Conservation (phyloP, 75 land plant species). For the Pinus taeda region DNA sequence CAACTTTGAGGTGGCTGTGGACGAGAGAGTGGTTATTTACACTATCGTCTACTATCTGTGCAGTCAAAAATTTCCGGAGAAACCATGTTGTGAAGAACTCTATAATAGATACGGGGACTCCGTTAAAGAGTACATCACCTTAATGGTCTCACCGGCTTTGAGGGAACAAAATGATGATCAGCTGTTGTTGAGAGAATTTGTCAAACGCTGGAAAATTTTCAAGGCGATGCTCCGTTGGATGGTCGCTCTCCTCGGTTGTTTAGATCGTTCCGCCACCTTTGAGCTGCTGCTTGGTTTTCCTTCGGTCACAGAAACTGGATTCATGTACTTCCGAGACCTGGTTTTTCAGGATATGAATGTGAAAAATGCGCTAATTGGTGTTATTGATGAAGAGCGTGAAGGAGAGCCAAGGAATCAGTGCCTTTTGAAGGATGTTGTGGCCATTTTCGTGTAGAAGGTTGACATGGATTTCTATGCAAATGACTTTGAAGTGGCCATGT, state of each 20-base stretch:
- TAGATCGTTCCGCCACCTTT: constrained; percentile 50
- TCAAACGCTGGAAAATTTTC: constrained; percentile 33
- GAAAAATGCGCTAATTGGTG: constrained; percentile 71
- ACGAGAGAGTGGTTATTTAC: constrained; percentile 58
- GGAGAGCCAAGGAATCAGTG: constrained; percentile 89
- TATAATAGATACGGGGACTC: constrained; percentile 68
- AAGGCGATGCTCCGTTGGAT: constrained; percentile 93
- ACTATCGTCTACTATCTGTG: constrained; percentile 84
- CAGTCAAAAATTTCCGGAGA: constrained; percentile 54
- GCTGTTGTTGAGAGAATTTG: constrained; percentile 20
- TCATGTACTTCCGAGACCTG: constrained; percentile 75
- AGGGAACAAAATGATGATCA: constrained; percentile 78
- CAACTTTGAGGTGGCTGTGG: constrained; percentile 3
- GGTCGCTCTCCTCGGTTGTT: constrained; percentile 72
- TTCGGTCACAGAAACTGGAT: constrained; percentile 72
- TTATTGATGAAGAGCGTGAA: constrained; percentile 90
- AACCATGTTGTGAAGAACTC: constrained; percentile 25
- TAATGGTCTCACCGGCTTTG: constrained; percentile 75
- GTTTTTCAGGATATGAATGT: constrained; percentile 69
- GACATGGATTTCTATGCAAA: constrained; percentile 78
- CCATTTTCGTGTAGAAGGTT: constrained; percentile 82
- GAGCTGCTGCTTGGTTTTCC: constrained; percentile 20
- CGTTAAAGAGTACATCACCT: constrained; percentile 66
- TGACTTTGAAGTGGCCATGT: constrained; percentile 80
- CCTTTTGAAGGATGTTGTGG: constrained; percentile 82